Evolutionary conservation across 164 flowering plant genomes (phyloP).

Genomic region (Akebia trifoliata): DNA sequence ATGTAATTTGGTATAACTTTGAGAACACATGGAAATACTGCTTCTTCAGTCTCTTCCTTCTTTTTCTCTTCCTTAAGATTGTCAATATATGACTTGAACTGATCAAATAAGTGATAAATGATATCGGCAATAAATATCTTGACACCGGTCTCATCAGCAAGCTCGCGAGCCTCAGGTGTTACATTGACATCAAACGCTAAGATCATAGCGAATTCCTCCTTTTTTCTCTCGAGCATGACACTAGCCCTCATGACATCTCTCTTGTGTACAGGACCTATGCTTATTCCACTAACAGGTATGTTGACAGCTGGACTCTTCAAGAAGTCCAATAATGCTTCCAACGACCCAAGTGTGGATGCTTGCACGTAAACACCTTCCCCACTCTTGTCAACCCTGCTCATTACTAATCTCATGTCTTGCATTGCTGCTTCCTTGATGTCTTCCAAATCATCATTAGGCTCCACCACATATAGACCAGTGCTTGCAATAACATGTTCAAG

Average conservation of each 20-base stretch:
- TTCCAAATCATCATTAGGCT: slow-evolving; percentile 80
- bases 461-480: slow-evolving; percentile 80
- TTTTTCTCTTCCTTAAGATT: slow-evolving; percentile 90
- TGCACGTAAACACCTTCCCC: slow-evolving; percentile 98
- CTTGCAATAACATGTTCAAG: slow-evolving; percentile 99
- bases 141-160: slow-evolving; percentile 88
- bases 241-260: slow-evolving; percentile 96
- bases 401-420: slow-evolving; percentile 85
- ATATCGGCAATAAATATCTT: slow-evolving; percentile 91
- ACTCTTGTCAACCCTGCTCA: slow-evolving; percentile 85
- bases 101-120: slow-evolving; percentile 92
- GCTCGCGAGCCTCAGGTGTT: slow-evolving; percentile 92
- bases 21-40: slow-evolving; percentile 93
- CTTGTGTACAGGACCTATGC: slow-evolving; percentile 97
- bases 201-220: slow-evolving; percentile 86
- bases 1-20: slow-evolving; percentile 76
- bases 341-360: slow-evolving; percentile 96
- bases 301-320: slow-evolving; percentile 81
- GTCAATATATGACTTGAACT: slow-evolving; percentile 89
- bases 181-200: slow-evolving; percentile 98
- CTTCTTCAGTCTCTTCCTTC: slow-evolving; percentile 89
- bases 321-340: slow-evolving; percentile 93
- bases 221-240: slow-evolving; percentile 98
- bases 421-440: slow-evolving; percentile 63
- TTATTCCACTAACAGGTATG: slow-evolving; percentile 91